Percentiles rank a stretch among this genome's conserved stretches.
These are phyloP conservation scores for Aegilops bicornis DNA, from an alignment of 176 grass and related monocot genomes.

Conservation along the genomic window DNA sequence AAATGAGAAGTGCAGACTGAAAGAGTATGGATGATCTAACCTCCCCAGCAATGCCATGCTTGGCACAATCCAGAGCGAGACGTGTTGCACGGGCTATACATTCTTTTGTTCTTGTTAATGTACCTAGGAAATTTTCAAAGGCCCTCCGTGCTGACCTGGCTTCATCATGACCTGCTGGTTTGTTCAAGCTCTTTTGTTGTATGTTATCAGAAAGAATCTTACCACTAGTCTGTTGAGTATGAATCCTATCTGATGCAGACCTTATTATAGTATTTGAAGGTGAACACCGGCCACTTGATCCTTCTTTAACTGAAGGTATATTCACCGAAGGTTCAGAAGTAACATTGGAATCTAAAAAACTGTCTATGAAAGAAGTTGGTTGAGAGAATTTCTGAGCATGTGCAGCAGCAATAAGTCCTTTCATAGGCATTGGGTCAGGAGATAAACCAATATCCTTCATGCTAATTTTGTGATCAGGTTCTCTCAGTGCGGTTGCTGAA, in stretches of 20 bases:
- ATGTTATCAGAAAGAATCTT: constrained; percentile 44
- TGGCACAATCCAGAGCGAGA: constrained; percentile 90
- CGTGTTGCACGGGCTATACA: constrained; percentile 91
- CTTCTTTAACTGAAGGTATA: constrained; percentile 55
- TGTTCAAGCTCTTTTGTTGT: constrained; percentile 37
- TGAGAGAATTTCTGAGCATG: constrained; percentile 53
- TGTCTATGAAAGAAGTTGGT: constrained; percentile 61
- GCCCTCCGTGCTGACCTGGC: constrained; percentile 62
- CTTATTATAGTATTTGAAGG: constrained; percentile 47
- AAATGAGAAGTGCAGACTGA: constrained; percentile 27
- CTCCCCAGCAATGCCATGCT: constrained; percentile 95
- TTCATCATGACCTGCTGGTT: constrained; percentile 52
- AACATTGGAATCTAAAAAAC: constrained; percentile 51
- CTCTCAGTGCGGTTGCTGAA: constrained; percentile 31
- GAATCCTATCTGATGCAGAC: constrained; percentile 43
- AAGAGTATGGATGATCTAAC: constrained; percentile 50
- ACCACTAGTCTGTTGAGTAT: constrained; percentile 44
- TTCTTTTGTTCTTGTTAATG: constrained; percentile 91
- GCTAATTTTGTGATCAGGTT: constrained; percentile 35
- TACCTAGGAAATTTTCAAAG: constrained; percentile 81
- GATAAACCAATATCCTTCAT: constrained; percentile 50
- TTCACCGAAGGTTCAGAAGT: constrained; percentile 44
- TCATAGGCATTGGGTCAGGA: constrained; percentile 56
- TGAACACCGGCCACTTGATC: constrained; percentile 49
- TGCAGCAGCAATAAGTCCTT: constrained; percentile 74